Conservation (phyloP, 768 basidiomycete genomes). For the Dacryopinax spathularia region DNA sequence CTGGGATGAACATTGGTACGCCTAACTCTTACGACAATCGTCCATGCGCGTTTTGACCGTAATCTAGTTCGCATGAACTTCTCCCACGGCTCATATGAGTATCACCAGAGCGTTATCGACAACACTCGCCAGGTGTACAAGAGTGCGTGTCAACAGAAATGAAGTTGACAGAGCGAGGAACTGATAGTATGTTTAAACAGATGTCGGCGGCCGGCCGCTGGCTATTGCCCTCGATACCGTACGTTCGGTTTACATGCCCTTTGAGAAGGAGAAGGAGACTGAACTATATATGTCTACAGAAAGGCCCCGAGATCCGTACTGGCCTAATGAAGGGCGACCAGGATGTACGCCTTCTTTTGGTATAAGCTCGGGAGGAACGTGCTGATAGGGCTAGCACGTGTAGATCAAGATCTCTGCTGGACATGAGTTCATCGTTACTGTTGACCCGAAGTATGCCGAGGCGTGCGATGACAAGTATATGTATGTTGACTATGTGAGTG, state of each 20-base stretch:
- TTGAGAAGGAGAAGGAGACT: background rate
- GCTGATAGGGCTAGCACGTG: slow-evolving; percentile 6
- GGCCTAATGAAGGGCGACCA: slow-evolving; percentile 74
- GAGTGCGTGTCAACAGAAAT: slow-evolving; percentile 33
- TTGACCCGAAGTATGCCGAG: slow-evolving; percentile 67
- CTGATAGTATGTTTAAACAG: background rate
- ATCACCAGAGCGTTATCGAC: slow-evolving; percentile 98
- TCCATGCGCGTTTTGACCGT: slow-evolving; percentile 3
- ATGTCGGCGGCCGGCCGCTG: slow-evolving; percentile 60
- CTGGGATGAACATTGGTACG: slow-evolving; percentile 96
- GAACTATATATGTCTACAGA: slow-evolving; percentile 33
- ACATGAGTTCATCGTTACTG: slow-evolving; percentile 84
- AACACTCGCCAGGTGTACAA: slow-evolving; percentile 81
- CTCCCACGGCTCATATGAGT: slow-evolving; percentile 96
- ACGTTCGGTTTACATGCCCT: slow-evolving; percentile 18
- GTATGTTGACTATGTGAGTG: slow-evolving; percentile 84
- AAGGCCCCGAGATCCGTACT: slow-evolving; percentile 99
- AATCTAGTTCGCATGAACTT: slow-evolving; percentile 96
- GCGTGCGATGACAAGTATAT: slow-evolving; percentile 68
- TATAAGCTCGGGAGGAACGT: background rate
- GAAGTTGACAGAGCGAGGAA: background rate
- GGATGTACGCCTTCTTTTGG: slow-evolving; percentile 47
- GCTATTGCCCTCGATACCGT: slow-evolving; percentile 98
- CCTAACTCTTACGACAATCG: slow-evolving; percentile 10
- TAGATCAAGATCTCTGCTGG: slow-evolving; percentile 77